Conservation (phyloP, 768 basidiomycete species). For the Chalciporus sphaerocephalus region DNA sequence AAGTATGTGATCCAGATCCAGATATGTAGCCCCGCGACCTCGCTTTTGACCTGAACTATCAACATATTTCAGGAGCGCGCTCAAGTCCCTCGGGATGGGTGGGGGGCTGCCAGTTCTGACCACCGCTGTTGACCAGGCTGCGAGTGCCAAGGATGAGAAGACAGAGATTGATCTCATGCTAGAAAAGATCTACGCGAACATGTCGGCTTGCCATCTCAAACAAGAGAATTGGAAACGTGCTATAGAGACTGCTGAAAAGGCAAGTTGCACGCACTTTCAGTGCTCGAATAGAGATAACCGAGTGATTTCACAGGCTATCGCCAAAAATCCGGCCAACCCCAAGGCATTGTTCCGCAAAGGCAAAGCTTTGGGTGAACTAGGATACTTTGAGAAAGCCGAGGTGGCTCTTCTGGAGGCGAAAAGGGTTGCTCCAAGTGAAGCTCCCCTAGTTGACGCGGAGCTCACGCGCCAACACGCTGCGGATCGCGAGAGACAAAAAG, state of each 20-base stretch:
- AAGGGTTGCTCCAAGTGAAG: slow-evolving; percentile 57
- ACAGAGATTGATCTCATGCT: slow-evolving; percentile 75
- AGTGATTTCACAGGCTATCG: slow-evolving; percentile 53
- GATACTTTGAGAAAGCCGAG: slow-evolving; percentile 71
- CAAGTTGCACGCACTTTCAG: slow-evolving; percentile 11
- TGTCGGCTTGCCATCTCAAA: slow-evolving; percentile 81
- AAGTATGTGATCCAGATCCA: slow-evolving; percentile 53
- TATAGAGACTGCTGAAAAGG: slow-evolving; percentile 79
- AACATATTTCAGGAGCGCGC: slow-evolving; percentile 42
- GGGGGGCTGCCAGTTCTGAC: neutral
- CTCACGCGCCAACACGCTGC: slow-evolving; percentile 52
- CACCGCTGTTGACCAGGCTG: slow-evolving; percentile 28
- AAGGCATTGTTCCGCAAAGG: slow-evolving; percentile 81
- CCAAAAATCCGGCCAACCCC: slow-evolving; percentile 69
- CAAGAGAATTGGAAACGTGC: slow-evolving; percentile 76
- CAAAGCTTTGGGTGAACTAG: slow-evolving; percentile 72
- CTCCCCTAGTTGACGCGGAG: slow-evolving; percentile 57
- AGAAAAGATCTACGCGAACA: slow-evolving; percentile 82
- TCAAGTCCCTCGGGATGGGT: slow-evolving; percentile 47
- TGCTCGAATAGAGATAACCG: neutral
- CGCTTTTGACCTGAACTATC: slow-evolving; percentile 3
- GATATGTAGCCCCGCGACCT: neutral
- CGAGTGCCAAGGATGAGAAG: slow-evolving; percentile 45
- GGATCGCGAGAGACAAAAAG: slow-evolving; percentile 65
- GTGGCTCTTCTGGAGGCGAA: slow-evolving; percentile 62